Percentiles rank a stretch among this genome's conserved stretches.
These are phyloP conservation scores for Symbiodinium pilosum DNA, from an alignment of 73 alveolate genomes.

Conservation along the genomic window DNA sequence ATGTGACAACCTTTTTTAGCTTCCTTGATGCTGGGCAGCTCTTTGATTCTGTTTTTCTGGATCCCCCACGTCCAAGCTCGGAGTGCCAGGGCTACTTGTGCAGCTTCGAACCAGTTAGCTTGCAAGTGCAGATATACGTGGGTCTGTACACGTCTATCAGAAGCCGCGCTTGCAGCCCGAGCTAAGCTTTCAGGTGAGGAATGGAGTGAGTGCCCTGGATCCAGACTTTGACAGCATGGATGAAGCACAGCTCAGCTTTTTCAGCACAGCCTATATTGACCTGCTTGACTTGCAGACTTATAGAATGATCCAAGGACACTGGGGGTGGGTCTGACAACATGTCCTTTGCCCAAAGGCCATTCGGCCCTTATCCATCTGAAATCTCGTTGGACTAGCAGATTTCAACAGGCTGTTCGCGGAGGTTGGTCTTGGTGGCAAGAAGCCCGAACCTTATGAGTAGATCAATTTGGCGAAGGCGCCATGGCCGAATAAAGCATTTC, in stretches of 20 bases:
- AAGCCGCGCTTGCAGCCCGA: too few species aligned
- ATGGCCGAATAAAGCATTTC: not conserved
- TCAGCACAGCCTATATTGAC: too few species aligned
- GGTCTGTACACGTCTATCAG: too few species aligned
- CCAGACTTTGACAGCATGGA: not conserved
- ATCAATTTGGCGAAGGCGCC: not conserved
- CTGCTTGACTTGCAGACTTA: too few species aligned
- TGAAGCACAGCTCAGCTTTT: not conserved
- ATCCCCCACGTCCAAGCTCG: too few species aligned
- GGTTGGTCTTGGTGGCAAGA: conserved; percentile 18
- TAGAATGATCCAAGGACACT: not conserved
- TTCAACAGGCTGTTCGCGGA: conserved; percentile 15
- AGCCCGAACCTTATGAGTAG: not conserved
- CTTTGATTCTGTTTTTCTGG: too few species aligned
- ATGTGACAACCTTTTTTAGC: too few species aligned
- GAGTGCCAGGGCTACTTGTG: too few species aligned
- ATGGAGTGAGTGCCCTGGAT: not conserved
- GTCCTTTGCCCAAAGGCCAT: not conserved
- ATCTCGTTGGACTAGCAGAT: not conserved
- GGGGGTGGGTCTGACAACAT: not conserved
- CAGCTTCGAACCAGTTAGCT: too few species aligned
- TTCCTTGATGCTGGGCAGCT: too few species aligned
- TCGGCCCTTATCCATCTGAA: too few species aligned
- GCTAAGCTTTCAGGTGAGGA: not conserved
- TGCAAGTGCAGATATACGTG: too few species aligned